Evolutionary conservation across 495 filamentous ascomycete species (phyloP).

Genomic region (Elasticomyces elasticus): DNA sequence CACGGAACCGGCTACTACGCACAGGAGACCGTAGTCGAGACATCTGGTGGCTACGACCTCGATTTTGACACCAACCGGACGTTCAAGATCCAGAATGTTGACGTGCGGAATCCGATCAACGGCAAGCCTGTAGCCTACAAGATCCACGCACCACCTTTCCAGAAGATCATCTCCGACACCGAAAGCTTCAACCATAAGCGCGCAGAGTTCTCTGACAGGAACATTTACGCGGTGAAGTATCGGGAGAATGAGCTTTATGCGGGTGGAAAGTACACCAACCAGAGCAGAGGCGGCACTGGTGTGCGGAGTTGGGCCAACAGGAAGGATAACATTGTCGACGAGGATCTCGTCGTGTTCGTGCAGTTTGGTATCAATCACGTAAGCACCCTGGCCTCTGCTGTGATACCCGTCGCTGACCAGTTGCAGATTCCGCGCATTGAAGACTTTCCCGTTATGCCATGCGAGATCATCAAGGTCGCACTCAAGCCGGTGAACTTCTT

Average conservation of each 20-base stretch:
- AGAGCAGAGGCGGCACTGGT: slow-evolving; percentile 54
- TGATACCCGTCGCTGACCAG: slow-evolving; percentile 3
- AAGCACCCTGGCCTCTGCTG: background rate
- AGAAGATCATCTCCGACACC: slow-evolving; percentile 65
- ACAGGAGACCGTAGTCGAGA: slow-evolving; percentile 48
- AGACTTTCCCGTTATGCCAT: slow-evolving; percentile 49
- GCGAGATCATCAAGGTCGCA: slow-evolving; percentile 51
- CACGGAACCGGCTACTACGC: slow-evolving; percentile 67
- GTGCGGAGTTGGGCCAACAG: slow-evolving; percentile 34
- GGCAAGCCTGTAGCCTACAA: slow-evolving; percentile 71
- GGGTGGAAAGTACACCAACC: slow-evolving; percentile 79
- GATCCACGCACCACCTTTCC: slow-evolving; percentile 61
- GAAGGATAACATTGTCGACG: slow-evolving; percentile 34
- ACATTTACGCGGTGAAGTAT: slow-evolving; percentile 73
- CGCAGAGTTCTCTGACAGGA: slow-evolving; percentile 73
- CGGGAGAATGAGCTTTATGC: slow-evolving; percentile 70
- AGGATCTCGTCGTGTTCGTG: slow-evolving; percentile 36
- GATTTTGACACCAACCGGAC: slow-evolving; percentile 53
- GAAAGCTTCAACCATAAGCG: slow-evolving; percentile 59
- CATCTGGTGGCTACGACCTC: slow-evolving; percentile 54
- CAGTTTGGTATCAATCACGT: slow-evolving; percentile 39
- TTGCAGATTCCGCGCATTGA: slow-evolving; percentile 22
- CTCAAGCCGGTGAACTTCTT: slow-evolving; percentile 68
- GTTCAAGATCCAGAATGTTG: slow-evolving; percentile 72
- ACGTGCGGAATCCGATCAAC: slow-evolving; percentile 53